Evolutionary conservation across 352 stramenopile genomes (phyloP).

Genomic region (Phytopythium chamaehyphon): DNA sequence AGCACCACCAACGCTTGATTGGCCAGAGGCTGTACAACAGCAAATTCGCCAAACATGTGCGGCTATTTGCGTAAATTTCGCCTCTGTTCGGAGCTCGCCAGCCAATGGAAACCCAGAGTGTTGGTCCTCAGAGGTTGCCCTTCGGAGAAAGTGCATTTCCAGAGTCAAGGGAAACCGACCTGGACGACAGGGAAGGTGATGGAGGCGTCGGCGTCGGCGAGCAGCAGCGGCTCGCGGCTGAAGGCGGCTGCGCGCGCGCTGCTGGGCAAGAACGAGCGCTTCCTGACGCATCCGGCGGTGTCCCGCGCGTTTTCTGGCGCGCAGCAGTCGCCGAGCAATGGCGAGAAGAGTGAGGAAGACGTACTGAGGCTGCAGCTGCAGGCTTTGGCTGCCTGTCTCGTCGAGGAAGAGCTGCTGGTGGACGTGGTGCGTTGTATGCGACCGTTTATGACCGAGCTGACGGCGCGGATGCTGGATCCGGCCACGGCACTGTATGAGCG

Average conservation of each 20-base stretch:
- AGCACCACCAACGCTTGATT: constrained; percentile 5
- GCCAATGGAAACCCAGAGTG: constrained; percentile 11
- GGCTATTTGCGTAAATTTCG: too few relatives aligned
- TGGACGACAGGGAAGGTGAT: constrained; percentile 8
- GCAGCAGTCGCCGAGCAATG: constrained; percentile 1
- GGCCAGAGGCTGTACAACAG: too few relatives aligned
- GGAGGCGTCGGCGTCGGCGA: constrained; percentile 16
- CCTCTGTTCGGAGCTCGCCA: too few relatives aligned
- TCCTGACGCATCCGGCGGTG: constrained; percentile 40
- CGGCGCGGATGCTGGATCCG: constrained; percentile 57
- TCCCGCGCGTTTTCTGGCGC: constrained; percentile 15
- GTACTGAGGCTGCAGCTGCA: constrained; percentile 34
- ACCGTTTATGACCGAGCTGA: constrained; percentile 68
- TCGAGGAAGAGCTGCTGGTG: constrained; percentile 37
- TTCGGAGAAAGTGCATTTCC: background rate
- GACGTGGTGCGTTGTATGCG: constrained; percentile 56
- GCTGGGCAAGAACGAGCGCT: constrained; percentile 12
- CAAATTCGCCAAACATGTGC: too few relatives aligned
- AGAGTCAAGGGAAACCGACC: constrained; percentile 3
- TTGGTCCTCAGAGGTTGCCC: constrained; percentile 5
- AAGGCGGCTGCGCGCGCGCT: constrained; percentile 16
- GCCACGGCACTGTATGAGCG: constrained; percentile 40
- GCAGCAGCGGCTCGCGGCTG: constrained; percentile 30
- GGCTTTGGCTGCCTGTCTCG: constrained; percentile 48
- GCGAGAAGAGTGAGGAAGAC: constrained; percentile 11